These are phyloP conservation scores for Fusarium tanahbumbuense DNA, from an alignment of 2,329 filamentous ascomycete genomes.

Conservation along the genomic window DNA sequence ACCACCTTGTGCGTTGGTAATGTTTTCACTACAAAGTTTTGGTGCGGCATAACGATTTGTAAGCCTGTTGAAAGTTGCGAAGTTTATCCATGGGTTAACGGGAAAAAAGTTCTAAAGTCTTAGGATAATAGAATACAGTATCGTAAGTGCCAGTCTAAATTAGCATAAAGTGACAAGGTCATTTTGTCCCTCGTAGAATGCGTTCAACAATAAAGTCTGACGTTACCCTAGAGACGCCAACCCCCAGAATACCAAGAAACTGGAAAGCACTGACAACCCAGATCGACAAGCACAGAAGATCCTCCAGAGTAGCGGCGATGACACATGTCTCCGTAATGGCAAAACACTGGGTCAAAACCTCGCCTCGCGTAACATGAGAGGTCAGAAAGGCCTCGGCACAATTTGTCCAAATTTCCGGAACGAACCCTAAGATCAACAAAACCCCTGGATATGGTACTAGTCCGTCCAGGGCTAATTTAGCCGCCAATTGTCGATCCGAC, in stretches of 20 bases:
- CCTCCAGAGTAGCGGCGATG: background rate
- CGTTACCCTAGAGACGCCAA: background rate
- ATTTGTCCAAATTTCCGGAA: slow-evolving; percentile 1
- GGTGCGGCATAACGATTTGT: too few relatives aligned
- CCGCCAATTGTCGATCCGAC: background rate
- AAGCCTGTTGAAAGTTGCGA: too few relatives aligned
- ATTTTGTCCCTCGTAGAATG: background rate
- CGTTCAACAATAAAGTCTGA: too few relatives aligned
- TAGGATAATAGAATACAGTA: too few relatives aligned
- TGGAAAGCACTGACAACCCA: background rate
- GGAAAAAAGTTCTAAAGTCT: too few relatives aligned
- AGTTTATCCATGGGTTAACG: too few relatives aligned
- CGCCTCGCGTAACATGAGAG: background rate
- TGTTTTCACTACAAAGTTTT: too few relatives aligned
- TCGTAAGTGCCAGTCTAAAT: background rate
- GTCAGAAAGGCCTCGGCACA: background rate
- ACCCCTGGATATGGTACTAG: background rate
- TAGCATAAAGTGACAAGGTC: background rate
- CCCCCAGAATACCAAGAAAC: background rate
- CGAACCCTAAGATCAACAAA: background rate
- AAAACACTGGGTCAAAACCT: background rate
- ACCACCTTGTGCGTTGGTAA: too few relatives aligned
- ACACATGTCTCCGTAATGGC: background rate
- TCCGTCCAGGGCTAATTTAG: background rate
- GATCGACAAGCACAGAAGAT: background rate